Evolutionary conservation across 139 green algal genomes (phyloP).

Genomic region (Picocystis salinarum): DNA sequence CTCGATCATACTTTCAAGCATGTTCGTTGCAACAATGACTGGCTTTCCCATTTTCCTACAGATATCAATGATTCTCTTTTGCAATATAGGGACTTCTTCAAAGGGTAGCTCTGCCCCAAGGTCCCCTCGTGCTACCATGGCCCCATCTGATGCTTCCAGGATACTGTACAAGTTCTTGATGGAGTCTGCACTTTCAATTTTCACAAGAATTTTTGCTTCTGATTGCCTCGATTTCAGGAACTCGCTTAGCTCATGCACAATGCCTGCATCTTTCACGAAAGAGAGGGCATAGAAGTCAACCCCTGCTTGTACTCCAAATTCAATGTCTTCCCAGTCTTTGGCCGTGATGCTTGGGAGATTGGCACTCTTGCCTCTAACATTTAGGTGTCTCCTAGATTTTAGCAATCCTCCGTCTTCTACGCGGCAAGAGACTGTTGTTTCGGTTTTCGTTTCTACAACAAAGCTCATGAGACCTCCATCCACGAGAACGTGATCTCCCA

Average conservation of each 20-base stretch:
- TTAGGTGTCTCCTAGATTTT: conserved; percentile 50
- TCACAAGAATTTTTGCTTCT: conserved; percentile 3
- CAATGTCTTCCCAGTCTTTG: conserved; percentile 70
- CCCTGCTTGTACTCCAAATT: conserved; percentile 37
- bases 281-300: too few relatives aligned
- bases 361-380: conserved; percentile 59
- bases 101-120: conserved; percentile 61
- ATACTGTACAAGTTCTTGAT: conserved; percentile 50
- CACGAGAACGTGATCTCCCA: conserved; percentile 56
- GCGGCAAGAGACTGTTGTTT: conserved; percentile 40
- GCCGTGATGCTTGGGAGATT: conserved; percentile 54
- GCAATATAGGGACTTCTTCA: conserved; percentile 52
- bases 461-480: conserved; percentile 54
- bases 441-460: conserved; percentile 32
- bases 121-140: conserved; percentile 63
- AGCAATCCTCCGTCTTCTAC: conserved; percentile 52
- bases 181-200: conserved; percentile 18
- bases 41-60: conserved; percentile 48
- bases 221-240: conserved; percentile 9
- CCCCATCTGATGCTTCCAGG: conserved; percentile 53
- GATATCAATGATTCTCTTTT: conserved; percentile 59
- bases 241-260: conserved; percentile 7
- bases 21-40: conserved; percentile 63
- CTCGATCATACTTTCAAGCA: conserved; percentile 63
- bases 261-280: conserved; percentile 54